These are phyloP conservation scores for Eucalyptus pauciflora DNA, from an alignment of 345 rosid species.

Conservation along the genomic window DNA sequence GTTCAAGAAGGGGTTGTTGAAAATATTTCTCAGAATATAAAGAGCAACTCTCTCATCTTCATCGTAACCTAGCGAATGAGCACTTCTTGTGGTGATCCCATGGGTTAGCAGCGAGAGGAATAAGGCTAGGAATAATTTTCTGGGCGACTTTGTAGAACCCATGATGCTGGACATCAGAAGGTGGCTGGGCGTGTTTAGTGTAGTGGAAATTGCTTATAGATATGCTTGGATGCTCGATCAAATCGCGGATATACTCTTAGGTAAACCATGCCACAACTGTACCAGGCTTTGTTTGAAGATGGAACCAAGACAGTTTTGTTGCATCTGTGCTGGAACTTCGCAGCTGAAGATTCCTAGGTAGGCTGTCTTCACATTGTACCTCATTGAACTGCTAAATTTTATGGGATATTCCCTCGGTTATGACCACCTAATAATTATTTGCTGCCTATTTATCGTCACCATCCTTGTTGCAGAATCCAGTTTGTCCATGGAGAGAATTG, in stretches of 20 bases:
- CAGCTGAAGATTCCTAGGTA: slow-evolving; percentile 9
- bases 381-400: background rate
- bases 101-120: background rate
- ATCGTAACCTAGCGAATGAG: background rate
- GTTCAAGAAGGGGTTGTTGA: slow-evolving; percentile 20
- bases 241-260: slow-evolving; percentile 1
- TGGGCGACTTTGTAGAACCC: background rate
- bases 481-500: background rate
- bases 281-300: slow-evolving; percentile 1
- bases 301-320: slow-evolving; percentile 1
- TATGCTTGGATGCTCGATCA: background rate
- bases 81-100: background rate
- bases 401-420: background rate
- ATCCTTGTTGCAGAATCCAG: background rate
- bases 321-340: background rate
- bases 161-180: background rate
- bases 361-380: background rate
- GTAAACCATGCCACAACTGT: slow-evolving; percentile 7
- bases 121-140: background rate
- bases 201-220: background rate
- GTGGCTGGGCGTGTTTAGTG: background rate
- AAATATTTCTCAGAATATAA: slow-evolving; percentile 14
- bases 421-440: background rate
- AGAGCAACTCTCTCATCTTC: slow-evolving; percentile 20
- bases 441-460: background rate